Evolutionary conservation across 2,329 filamentous ascomycete genomes (phyloP), one percentile per base, ranked within the genome.

Genomic region (Colletotrichum tropicicola): DNA sequence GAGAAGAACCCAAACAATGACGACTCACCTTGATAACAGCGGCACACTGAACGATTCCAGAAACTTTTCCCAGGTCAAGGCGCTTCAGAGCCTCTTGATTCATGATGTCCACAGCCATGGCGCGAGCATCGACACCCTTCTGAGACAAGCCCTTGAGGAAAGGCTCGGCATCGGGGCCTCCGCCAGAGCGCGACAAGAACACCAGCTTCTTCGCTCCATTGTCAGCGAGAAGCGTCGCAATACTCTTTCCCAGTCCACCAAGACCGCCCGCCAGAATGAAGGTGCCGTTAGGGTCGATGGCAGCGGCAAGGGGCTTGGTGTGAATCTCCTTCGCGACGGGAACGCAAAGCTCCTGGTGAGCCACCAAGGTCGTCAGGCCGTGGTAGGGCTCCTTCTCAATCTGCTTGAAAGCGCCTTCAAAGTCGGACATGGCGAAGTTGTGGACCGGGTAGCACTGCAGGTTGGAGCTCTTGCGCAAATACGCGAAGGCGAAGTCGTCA

Each of bases 231-330:
- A 85, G 79, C 56, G 79, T 75, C 2, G 85, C 82, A 37, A 89
- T 82, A 67, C 80, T 83, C 32, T 80, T 78, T 1, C 87, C 87
- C 0, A 90, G 77, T 10, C 87, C 87, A 15, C 87, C 86, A 0
- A 88, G 78, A 1, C 86, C 86, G 15, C 88, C 88, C 4, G 81
- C 79, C 4, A 90, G 73, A 3, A 89, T 70, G 59, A 89, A 90
- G 1, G 85, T 83, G 0, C 74, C 78, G 6, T 79, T 72, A 5
- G 48, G 35, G 3, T 78, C 76, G 44, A 83, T 70, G 5, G 63
- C 69, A 4, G 78, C 73, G 1, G 61, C 43, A 6, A 80, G 71
- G 1, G 70, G 52, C 39, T 69, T 74, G 30, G 70, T 44, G 63
- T 1, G 39, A 37, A 32, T 68, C n/a, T 68, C 59, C 13, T 67